Conservation (phyloP, 768 basidiomycete species). For the Strobilomyces confusus region DNA sequence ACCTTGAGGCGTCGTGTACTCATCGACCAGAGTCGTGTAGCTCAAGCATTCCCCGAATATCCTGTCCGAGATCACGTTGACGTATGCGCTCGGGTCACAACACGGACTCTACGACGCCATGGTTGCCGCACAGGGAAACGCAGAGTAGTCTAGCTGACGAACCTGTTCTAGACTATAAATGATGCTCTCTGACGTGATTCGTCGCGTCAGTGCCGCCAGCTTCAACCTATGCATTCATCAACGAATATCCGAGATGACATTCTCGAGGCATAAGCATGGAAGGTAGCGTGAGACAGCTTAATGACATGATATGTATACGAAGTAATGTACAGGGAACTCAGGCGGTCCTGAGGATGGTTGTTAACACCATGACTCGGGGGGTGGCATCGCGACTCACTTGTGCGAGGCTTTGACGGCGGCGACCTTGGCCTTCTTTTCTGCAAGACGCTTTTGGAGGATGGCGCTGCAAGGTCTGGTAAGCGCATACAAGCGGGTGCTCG, state of each 20-base stretch:
- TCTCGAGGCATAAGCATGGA: constrained; percentile 10
- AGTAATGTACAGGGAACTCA: constrained; percentile 14
- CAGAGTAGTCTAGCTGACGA: too few relatives aligned
- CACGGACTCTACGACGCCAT: constrained; percentile 62
- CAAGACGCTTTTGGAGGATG: constrained; percentile 81
- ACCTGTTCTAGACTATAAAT: too few relatives aligned
- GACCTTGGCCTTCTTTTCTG: constrained; percentile 90
- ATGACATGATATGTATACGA: constrained; percentile 22
- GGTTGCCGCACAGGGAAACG: constrained; percentile 37
- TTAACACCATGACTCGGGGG: neutral
- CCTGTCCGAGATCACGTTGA: constrained; percentile 68
- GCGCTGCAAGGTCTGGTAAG: constrained; percentile 35
- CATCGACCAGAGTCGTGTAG: neutral
- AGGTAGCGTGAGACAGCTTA: constrained; percentile 21
- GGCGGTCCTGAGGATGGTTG: constrained; percentile 13
- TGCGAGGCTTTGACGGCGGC: constrained; percentile 86
- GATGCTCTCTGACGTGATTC: too few relatives aligned
- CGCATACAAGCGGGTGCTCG: neutral
- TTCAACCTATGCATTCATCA: too few relatives aligned
- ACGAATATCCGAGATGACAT: neutral
- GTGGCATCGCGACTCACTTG: constrained; percentile 40
- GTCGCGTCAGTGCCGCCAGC: too few relatives aligned
- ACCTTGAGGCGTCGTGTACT: too few relatives aligned
- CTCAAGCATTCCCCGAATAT: constrained; percentile 35
- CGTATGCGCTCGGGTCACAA: constrained; percentile 80